phyloP scores from a whole-genome alignment of 2,329 filamentous ascomycete species.

The Dactylellina parvicollis region DNA sequence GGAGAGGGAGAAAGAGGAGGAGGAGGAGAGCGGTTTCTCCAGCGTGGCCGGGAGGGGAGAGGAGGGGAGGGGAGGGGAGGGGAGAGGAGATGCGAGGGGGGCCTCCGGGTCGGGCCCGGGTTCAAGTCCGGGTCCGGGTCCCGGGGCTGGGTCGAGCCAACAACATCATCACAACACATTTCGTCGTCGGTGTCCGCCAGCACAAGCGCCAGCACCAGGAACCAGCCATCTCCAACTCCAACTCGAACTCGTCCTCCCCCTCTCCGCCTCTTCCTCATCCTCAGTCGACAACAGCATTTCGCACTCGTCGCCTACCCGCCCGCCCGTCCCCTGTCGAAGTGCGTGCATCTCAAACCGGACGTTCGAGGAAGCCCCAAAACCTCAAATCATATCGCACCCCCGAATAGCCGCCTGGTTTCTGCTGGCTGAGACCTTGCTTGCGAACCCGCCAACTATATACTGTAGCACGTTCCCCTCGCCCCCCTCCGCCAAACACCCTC shows the following conservation, averaged over 20 bases:
- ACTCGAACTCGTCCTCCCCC: slow-evolving; percentile 1
- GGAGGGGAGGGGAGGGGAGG: too few species aligned
- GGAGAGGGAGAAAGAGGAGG: too few species aligned
- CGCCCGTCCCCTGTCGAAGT: too few species aligned
- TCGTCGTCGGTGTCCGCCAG: too few species aligned
- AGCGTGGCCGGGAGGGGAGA: too few species aligned
- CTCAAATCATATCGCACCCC: not conserved
- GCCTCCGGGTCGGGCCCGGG: not conserved
- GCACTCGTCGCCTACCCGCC: not conserved
- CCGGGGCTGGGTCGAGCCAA: not conserved
- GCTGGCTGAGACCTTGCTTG: not conserved
- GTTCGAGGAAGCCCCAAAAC: not conserved
- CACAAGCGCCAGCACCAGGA: not conserved
- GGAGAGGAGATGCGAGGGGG: too few species aligned
- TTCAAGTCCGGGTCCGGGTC: too few species aligned
- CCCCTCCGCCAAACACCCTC: not conserved
- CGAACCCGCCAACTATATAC: not conserved
- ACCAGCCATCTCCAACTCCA: not conserved
- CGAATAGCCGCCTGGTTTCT: not conserved
- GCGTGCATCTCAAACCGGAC: too few species aligned
- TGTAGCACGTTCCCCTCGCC: not conserved
- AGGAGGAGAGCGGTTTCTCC: too few species aligned
- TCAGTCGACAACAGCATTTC: too few species aligned
- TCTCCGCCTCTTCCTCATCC: not conserved
- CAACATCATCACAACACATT: slow-evolving; percentile 49